A percentile compares a stretch with the other conserved stretches of the same genome.
phyloP scores from a whole-genome alignment of 768 basidiomycete genomes.

The Mycena maculata region DNA sequence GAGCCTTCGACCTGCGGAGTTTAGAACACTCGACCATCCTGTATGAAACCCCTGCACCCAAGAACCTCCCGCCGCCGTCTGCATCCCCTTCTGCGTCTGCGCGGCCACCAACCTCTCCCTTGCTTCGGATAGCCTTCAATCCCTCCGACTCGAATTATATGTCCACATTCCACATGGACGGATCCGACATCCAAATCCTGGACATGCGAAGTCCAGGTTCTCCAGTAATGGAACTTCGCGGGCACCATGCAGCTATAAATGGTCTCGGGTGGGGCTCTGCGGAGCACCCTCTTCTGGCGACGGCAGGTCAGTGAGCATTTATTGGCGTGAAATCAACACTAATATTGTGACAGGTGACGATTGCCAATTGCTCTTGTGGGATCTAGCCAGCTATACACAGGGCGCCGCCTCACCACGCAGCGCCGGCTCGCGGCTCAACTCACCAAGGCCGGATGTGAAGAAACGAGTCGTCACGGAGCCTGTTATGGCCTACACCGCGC shows the following conservation, averaged over 20 bases:
- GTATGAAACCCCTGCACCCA: constrained; percentile 91
- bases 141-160: constrained; percentile 94
- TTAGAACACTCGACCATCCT: constrained; percentile 98
- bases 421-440: constrained; percentile 77
- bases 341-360: constrained; percentile 77
- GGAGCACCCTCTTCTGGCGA: constrained; percentile 86
- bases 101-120: constrained; percentile 81
- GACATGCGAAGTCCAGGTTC: constrained; percentile 98
- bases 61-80: constrained; percentile 70
- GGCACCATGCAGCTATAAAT: constrained; percentile 85
- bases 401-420: constrained; percentile 77
- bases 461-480: constrained; percentile 81
- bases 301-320: constrained; percentile 73
- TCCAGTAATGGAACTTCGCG: constrained; percentile 91
- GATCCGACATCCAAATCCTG: constrained; percentile 88
- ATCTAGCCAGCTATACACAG: constrained; percentile 75
- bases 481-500: constrained; percentile 85
- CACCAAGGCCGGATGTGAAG: constrained; percentile 85
- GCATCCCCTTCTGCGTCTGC: constrained; percentile 68
- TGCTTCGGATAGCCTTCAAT: constrained; percentile 91
- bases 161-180: constrained; percentile 97
- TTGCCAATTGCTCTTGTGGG: constrained; percentile 94
- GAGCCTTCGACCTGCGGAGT: constrained; percentile 96
- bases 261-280: constrained; percentile 92
- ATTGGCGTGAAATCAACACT: not conserved